Evolutionary conservation across 257 asterid genomes (phyloP), one percentile per base, ranked within the genome.

Genomic region (Nemophila menziesii): DNA sequence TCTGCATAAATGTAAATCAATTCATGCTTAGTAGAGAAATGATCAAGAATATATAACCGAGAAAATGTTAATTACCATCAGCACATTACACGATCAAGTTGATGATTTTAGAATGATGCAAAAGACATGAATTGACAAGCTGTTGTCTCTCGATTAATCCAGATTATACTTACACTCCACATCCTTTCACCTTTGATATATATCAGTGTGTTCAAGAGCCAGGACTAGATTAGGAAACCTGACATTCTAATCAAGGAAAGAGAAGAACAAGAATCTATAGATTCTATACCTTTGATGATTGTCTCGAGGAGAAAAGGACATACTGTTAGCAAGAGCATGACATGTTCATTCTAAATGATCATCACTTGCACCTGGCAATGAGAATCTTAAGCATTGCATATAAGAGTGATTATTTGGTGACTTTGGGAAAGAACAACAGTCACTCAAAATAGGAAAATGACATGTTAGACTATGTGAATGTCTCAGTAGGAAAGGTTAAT

Each of bases 141-240:
- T 21, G 77, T 78, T 19, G 85, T 73, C 49, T 78, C 92, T 4
- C 92, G 84, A 55, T 62, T 78, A 52, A 69, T 51, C 96, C 96
- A 85, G 26, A 69, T 57, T 55, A 82, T 52, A 55, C 72, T 66
- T 18, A 79, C 96, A 44, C 68, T 51, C 45, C 93, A 65, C 53
- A 90, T 77, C 70, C 93, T 79, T 24, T 90, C 96, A 60, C 96
- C 98, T 90, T n/a, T n/a, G n/a, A n/a, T n/a, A n/a, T n/a, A n/a
- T n/a, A n/a, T n/a, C n/a, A n/a, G n/a, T n/a, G n/a, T n/a, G n/a
- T n/a, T n/a, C n/a, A n/a, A n/a, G n/a, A n/a, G n/a, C n/a, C n/a
- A n/a, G n/a, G n/a, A n/a, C n/a, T n/a, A n/a, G n/a, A n/a, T n/a
- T n/a, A n/a, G n/a, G n/a, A n/a, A n/a, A n/a, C n/a, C n/a, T n/a